Base-by-base conservation (phyloP, 2,329 filamentous ascomycete genomes). In the Exophiala xenobiotica region DNA sequence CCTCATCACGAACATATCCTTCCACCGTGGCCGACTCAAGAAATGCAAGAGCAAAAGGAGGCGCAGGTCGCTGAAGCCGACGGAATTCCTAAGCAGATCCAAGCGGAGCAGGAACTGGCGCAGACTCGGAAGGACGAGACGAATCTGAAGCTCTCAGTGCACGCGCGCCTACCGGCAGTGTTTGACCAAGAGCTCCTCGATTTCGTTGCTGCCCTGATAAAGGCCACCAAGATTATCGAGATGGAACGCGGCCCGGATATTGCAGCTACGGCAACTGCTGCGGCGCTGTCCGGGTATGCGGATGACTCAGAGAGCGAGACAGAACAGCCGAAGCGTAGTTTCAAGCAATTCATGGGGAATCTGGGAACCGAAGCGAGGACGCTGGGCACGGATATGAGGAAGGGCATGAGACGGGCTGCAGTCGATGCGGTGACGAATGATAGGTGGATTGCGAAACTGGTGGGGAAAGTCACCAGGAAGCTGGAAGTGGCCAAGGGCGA, bases 151-250 rank as follows among this genome's bases (percentile, higher is more conserved):
- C 65, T 80, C 38, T 70, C 69, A 27, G 72, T 74, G 1, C 77
- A 79, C 51, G 75, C 68, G 3, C 71, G 72, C 35, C 64, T 80
- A 1, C 78, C 78, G 0, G 74, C 74, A 1, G 64, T 67, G 3
- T 77, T 80, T 53, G 71, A 78, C 51, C 77, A 79, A 53, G 71
- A 73, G 16, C 66, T 80, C 3, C 71, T 81, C 45, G 74, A 78
- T 57, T 80, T 79, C 62, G 66, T 75, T n/a, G 77, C 77, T 1
- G 76, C 77, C 1, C 65, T 79, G 1, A 72, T 79, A n/a, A 81
- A 80, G 59, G 77, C 78, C 0, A 79, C 73, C n/a, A 80, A 80
- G 55, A 70, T 80, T 29, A 76, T 79, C 39, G 78, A 80, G 57
- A 65, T 75, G 20, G 76, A 79, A 58, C 77, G 74, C 51, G 71